A percentile compares a stretch with the other conserved stretches of the same genome.
Conservation (phyloP, 2,329 filamentous ascomycete genomes). For the Coleophoma cylindrospora region DNA sequence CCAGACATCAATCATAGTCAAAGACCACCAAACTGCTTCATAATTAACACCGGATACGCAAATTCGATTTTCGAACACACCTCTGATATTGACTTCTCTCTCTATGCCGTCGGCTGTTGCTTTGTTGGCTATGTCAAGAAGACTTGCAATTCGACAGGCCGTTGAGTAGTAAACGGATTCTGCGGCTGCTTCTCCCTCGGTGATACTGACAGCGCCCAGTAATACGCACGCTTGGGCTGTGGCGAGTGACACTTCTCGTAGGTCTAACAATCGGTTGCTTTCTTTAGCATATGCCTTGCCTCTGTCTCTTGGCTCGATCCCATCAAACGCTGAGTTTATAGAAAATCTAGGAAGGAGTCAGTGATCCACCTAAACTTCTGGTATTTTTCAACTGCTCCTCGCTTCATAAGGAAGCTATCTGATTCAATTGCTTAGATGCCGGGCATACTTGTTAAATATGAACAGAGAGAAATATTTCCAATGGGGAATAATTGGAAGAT, state of each 20-base stretch:
- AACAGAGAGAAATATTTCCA: too few relatives aligned
- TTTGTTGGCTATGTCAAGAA: conserved; percentile 30
- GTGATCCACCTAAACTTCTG: too few relatives aligned
- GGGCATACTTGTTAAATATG: too few relatives aligned
- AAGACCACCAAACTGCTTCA: conserved; percentile 31
- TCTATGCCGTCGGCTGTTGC: conserved; percentile 22
- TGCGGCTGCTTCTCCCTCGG: conserved; percentile 28
- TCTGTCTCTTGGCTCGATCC: conserved; percentile 17
- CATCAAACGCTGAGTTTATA: conserved; percentile 12
- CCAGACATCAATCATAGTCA: conserved; percentile 37
- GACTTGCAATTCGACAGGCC: conserved; percentile 30
- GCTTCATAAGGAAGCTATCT: neutral
- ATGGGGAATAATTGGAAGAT: too few relatives aligned
- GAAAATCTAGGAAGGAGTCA: conserved; percentile 14
- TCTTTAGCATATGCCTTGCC: conserved; percentile 15
- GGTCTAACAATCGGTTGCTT: conserved; percentile 23
- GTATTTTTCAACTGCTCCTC: too few relatives aligned
- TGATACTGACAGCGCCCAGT: conserved; percentile 27
- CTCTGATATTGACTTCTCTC: conserved; percentile 30
- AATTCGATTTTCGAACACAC: conserved; percentile 6
- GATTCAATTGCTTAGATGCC: neutral
- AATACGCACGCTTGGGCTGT: conserved; percentile 35
- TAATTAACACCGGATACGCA: neutral
- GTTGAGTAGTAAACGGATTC: conserved; percentile 34
- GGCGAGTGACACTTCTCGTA: conserved; percentile 30